A percentile compares a stretch with the other conserved stretches of the same genome.
Evolutionary conservation across 352 stramenopile species (phyloP).

Genomic region (Globisporangium iwayamae): DNA sequence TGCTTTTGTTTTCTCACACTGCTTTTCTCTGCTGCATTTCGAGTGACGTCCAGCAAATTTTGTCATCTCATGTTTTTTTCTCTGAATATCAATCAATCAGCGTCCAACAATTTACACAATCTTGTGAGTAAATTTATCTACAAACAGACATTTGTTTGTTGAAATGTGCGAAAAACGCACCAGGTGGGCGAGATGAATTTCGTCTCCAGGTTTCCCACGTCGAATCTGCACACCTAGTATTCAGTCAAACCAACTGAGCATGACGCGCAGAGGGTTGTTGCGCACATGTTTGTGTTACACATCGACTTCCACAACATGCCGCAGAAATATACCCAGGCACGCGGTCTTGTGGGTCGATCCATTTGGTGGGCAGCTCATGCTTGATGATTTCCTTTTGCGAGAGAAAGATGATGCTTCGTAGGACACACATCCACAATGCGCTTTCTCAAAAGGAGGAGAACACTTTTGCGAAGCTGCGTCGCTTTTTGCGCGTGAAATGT

Average conservation of each 20-base stretch:
- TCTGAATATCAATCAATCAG: neutral
- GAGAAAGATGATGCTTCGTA: slow-evolving; percentile 6
- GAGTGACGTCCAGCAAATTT: too few relatives aligned
- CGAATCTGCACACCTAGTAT: neutral
- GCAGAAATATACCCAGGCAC: too few relatives aligned
- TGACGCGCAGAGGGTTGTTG: neutral
- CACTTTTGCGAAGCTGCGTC: neutral
- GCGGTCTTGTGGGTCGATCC: too few relatives aligned
- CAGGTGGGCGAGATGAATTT: neutral
- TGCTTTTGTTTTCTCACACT: neutral
- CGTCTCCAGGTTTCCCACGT: neutral
- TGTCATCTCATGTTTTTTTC: neutral
- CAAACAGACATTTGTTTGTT: neutral
- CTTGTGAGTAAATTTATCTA: too few relatives aligned
- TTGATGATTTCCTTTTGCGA: neutral
- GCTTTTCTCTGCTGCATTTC: neutral
- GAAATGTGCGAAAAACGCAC: neutral
- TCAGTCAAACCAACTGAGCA: neutral
- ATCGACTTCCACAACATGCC: too few relatives aligned
- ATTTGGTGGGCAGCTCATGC: neutral
- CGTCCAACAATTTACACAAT: neutral
- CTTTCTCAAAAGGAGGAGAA: neutral
- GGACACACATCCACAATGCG: neutral
- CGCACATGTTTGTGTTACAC: neutral
- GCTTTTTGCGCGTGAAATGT: neutral